Conservation (phyloP, 2,329 filamentous ascomycete species). For the Plectosphaerella sp. region DNA sequence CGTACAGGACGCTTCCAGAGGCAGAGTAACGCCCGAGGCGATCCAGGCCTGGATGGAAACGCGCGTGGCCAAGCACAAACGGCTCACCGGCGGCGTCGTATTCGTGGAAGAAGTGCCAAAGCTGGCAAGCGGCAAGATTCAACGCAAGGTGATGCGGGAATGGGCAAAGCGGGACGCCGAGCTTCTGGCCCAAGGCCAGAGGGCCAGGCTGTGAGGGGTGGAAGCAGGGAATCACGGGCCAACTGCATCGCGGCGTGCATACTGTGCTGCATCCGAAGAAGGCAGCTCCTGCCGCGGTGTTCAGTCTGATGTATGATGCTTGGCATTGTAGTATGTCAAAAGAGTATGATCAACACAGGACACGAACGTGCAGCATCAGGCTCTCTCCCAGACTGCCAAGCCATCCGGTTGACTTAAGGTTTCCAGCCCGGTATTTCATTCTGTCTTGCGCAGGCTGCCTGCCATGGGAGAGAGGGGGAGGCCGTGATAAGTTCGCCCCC, state of each 20-base stretch:
- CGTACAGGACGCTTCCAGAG: slow-evolving; percentile 39
- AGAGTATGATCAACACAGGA: not conserved
- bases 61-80: slow-evolving; percentile 47
- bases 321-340: not conserved
- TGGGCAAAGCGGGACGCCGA: slow-evolving; percentile 50
- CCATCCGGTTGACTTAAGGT: no score
- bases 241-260: no score
- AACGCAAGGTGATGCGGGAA: slow-evolving; percentile 49
- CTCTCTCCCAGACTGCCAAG: no score
- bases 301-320: not conserved
- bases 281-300: no score
- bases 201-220: slow-evolving; percentile 6
- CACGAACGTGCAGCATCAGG: no score
- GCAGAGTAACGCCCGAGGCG: slow-evolving; percentile 41
- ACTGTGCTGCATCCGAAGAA: no score
- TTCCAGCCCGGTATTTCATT: no score
- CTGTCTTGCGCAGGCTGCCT: no score
- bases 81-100: slow-evolving; percentile 43
- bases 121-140: slow-evolving; percentile 53
- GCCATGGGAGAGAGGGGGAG: no score
- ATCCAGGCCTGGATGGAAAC: slow-evolving; percentile 44
- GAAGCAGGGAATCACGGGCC: no score
- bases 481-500: no score
- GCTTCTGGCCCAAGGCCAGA: slow-evolving; percentile 11
- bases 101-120: slow-evolving; percentile 55